These are phyloP conservation scores for Monilinia vaccinii-corymbosi DNA, from an alignment of 2,329 filamentous ascomycete species.

Conservation along the genomic window DNA sequence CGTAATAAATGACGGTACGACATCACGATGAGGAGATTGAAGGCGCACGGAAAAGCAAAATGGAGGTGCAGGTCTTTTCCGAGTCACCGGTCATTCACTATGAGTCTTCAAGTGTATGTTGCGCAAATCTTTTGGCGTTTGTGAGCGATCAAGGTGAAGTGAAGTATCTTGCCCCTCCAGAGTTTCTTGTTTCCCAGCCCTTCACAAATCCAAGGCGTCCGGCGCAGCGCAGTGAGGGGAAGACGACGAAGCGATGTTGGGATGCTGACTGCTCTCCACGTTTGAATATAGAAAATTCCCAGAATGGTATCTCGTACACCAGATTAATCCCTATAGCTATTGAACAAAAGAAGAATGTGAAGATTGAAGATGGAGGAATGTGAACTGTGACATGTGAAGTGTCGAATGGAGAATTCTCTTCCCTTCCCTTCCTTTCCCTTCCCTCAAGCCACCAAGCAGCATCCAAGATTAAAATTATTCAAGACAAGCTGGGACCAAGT, in stretches of 20 bases:
- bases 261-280: neutral
- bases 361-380: neutral
- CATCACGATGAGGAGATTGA: conserved; percentile 34
- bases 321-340: neutral
- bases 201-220: neutral
- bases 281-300: neutral
- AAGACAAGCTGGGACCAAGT: neutral
- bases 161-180: neutral
- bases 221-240: neutral
- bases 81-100: neutral
- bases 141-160: too few species aligned
- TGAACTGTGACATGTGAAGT: neutral
- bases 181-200: neutral
- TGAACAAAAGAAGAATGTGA: neutral
- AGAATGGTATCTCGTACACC: neutral
- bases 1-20: conserved; percentile 51
- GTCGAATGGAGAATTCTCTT: neutral
- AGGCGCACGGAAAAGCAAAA: neutral
- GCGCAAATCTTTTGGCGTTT: neutral
- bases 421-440: too few species aligned
- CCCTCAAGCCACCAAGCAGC: neutral
- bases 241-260: neutral
- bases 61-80: neutral
- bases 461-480: conserved; percentile 1
- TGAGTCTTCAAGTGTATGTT: neutral